A percentile compares a stretch with the other conserved stretches of the same genome.
phyloP scores from a whole-genome alignment of 192 early-diverging fungal species.

The Funneliformis mosseae region DNA sequence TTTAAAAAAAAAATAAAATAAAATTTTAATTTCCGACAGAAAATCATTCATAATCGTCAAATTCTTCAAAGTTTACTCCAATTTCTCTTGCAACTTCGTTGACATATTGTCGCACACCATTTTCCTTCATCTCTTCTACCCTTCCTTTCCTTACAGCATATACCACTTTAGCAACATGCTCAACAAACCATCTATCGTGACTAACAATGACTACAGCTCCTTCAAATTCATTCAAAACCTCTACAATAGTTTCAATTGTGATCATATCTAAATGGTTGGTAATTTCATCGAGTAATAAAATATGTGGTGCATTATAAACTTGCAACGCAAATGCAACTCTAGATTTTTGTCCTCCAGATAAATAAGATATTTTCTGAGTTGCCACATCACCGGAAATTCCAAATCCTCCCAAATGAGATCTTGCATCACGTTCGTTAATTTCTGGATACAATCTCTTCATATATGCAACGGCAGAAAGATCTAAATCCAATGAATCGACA shows the following conservation, averaged over 20 bases:
- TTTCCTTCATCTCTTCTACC: constrained; percentile 56
- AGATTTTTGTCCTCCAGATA: constrained; percentile 84
- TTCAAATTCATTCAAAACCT: constrained; percentile 67
- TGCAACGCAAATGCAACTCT: constrained; percentile 76
- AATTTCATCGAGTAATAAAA: constrained; percentile 79
- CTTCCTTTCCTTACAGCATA: constrained; percentile 53
- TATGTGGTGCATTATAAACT: constrained; percentile 64
- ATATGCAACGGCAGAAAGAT: constrained; percentile 53
- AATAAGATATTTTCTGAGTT: constrained; percentile 55
- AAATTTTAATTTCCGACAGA: too few relatives aligned
- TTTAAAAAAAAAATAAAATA: too few relatives aligned
- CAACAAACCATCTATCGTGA: constrained; percentile 88
- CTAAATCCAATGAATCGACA: constrained; percentile 67
- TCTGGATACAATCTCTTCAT: constrained; percentile 49
- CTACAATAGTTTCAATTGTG: constrained; percentile 75
- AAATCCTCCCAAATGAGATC: constrained; percentile 77
- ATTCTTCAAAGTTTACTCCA: constrained; percentile 17
- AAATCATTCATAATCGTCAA: background rate
- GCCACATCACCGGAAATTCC: constrained; percentile 71
- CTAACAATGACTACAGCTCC: constrained; percentile 82
- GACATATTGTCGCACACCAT: constrained; percentile 70
- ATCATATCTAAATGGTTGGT: constrained; percentile 91
- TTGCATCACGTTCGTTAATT: constrained; percentile 60
- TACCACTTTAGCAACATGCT: constrained; percentile 60
- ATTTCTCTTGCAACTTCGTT: constrained; percentile 41